A percentile compares a stretch with the other conserved stretches of the same genome.
Evolutionary conservation across 495 filamentous ascomycete species (phyloP).

Genomic region (Penicillium pancosmium): DNA sequence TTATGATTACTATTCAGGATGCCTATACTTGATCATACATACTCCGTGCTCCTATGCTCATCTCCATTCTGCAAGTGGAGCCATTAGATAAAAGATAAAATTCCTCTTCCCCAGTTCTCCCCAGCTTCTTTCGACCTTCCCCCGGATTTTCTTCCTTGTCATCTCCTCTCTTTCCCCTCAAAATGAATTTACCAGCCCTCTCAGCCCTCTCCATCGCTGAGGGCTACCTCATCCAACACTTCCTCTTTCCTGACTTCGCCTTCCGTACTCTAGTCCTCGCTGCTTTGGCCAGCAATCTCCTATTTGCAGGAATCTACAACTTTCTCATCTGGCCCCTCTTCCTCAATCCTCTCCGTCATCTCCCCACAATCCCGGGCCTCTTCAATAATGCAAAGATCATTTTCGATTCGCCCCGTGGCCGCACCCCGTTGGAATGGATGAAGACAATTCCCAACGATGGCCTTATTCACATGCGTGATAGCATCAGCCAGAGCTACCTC

Average conservation of each 20-base stretch:
- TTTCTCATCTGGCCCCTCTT: slow-evolving; percentile 69
- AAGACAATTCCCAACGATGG: slow-evolving; percentile 81
- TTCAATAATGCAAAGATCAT: slow-evolving; percentile 60
- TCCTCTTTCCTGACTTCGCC: slow-evolving; percentile 27
- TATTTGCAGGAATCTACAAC: slow-evolving; percentile 44
- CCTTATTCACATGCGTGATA: slow-evolving; percentile 72
- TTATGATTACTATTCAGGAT: too few species aligned
- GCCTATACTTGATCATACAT: too few species aligned
- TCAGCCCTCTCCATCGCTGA: slow-evolving; percentile 29
- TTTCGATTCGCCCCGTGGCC: slow-evolving; percentile 59
- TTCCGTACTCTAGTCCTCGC: slow-evolving; percentile 28
- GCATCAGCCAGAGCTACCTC: slow-evolving; percentile 34
- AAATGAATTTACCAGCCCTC: slow-evolving; percentile 13
- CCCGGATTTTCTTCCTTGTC: neutral
- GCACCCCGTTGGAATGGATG: slow-evolving; percentile 67
- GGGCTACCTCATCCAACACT: slow-evolving; percentile 35
- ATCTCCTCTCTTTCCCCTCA: neutral
- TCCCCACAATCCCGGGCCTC: slow-evolving; percentile 58
- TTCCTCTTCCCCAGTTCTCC: neutral
- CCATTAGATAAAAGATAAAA: too few species aligned
- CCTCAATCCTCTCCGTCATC: slow-evolving; percentile 68
- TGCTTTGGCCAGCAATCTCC: slow-evolving; percentile 30
- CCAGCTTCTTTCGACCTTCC: neutral
- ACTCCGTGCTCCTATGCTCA: neutral
- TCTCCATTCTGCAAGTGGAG: neutral